Percentiles rank a stretch among this genome's conserved stretches.
Evolutionary conservation across 768 basidiomycete species (phyloP).

Genomic region (Russula virescens): DNA sequence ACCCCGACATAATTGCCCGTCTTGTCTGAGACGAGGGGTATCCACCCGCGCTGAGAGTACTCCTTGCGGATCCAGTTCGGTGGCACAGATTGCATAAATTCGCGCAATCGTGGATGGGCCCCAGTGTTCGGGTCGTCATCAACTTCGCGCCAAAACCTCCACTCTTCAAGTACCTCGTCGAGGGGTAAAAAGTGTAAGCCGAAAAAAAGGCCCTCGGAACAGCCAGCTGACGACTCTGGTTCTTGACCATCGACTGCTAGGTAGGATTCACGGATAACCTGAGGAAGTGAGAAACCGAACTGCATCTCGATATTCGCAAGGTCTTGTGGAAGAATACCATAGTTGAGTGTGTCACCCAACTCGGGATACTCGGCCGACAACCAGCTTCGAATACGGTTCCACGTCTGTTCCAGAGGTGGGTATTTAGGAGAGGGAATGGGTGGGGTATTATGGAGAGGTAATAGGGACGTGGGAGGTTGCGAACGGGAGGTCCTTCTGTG

Average conservation of each 20-base stretch:
- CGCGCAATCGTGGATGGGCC: constrained; percentile 63
- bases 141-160: constrained; percentile 94
- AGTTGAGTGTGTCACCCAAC: constrained; percentile 91
- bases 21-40: constrained; percentile 91
- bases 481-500: constrained; percentile 41
- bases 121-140: constrained; percentile 85
- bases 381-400: constrained; percentile 80
- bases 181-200: constrained; percentile 90
- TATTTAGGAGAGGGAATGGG: constrained; percentile 42
- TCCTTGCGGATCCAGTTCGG: constrained; percentile 81
- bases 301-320: constrained; percentile 78
- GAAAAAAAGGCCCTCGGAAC: constrained; percentile 88
- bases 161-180: constrained; percentile 91
- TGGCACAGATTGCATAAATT: constrained; percentile 84
- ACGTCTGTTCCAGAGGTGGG: constrained; percentile 77
- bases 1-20: constrained; percentile 95
- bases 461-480: constrained; percentile 46
- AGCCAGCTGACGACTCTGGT: constrained; percentile 80
- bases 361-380: constrained; percentile 86
- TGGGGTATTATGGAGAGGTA: constrained; percentile 63
- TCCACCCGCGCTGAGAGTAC: constrained; percentile 95
- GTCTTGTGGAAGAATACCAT: constrained; percentile 76
- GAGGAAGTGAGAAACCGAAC: constrained; percentile 79
- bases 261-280: constrained; percentile 88
- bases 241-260: constrained; percentile 89